Conservation (phyloP, 2,329 filamentous ascomycete genomes). For the Ascochyta clinopodiicola region DNA sequence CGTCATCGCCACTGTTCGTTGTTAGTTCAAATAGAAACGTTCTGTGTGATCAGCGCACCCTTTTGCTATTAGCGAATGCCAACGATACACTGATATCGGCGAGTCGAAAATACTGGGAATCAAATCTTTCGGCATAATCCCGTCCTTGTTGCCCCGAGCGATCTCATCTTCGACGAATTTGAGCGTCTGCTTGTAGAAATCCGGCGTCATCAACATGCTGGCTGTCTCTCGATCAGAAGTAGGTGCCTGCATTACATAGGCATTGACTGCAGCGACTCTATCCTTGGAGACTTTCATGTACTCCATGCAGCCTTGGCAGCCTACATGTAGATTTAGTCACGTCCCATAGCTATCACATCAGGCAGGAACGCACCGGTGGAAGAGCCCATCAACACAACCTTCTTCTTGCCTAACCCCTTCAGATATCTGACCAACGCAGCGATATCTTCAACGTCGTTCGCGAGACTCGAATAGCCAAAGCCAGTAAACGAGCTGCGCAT, state of each 20-base stretch:
- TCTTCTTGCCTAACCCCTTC: constrained; percentile 2
- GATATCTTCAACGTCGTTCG: constrained; percentile 22
- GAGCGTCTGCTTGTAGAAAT: constrained; percentile 8
- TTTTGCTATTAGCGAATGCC: constrained; percentile 18
- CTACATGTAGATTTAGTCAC: not conserved
- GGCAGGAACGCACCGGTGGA: constrained; percentile 10
- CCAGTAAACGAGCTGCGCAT: constrained; percentile 27
- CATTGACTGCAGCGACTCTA: not conserved
- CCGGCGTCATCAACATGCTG: constrained; percentile 17
- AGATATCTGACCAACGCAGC: constrained; percentile 19
- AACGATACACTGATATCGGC: constrained; percentile 23
- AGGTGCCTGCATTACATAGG: constrained; percentile 22
- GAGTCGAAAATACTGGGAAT: constrained; percentile 20
- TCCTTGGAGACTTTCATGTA: not conserved
- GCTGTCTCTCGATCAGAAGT: constrained; percentile 27
- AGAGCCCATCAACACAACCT: constrained; percentile 14
- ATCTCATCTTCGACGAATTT: constrained; percentile 17
- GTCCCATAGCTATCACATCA: not conserved
- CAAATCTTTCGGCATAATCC: not conserved
- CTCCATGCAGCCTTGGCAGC: not conserved
- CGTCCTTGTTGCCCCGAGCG: not conserved
- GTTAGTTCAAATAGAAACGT: not conserved
- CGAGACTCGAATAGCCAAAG: constrained; percentile 23
- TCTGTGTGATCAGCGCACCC: not conserved
- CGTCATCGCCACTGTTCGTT: not conserved